Evolutionary conservation across 257 asterid genomes (phyloP).

Genomic region (Cinchona pubescens): DNA sequence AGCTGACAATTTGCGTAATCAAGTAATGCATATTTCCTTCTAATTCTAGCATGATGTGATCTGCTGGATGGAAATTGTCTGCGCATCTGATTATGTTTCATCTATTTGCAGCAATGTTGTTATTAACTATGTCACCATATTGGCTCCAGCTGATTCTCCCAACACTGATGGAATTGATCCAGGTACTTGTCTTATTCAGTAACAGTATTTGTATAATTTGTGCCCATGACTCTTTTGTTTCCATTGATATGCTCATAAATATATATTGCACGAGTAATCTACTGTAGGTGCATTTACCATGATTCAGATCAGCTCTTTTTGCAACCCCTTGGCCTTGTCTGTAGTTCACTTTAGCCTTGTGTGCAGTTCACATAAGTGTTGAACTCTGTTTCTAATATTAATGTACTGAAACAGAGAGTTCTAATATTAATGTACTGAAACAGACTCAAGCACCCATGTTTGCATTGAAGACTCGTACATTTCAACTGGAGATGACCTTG

Average conservation of each 20-base stretch:
- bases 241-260: neutral
- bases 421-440: neutral
- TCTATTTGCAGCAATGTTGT: slow-evolving; percentile 65
- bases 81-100: slow-evolving; percentile 1
- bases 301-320: neutral
- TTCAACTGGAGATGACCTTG: slow-evolving; percentile 87
- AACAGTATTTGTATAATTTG: neutral
- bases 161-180: slow-evolving; percentile 99
- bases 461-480: slow-evolving; percentile 91
- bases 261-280: neutral
- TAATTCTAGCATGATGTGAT: neutral
- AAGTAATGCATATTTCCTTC: neutral
- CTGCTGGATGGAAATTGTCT: neutral
- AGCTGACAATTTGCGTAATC: neutral
- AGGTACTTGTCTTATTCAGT: slow-evolving; percentile 36
- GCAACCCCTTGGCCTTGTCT: neutral
- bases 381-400: neutral
- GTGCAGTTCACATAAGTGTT: neutral
- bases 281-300: neutral
- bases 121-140: slow-evolving; percentile 70
- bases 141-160: slow-evolving; percentile 94
- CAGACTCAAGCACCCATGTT: slow-evolving; percentile 84
- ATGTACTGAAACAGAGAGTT: slow-evolving; percentile 41
- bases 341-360: neutral
- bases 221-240: neutral